Evolutionary conservation across 352 stramenopile genomes (phyloP).

Genomic region (Globisporangium parvum): DNA sequence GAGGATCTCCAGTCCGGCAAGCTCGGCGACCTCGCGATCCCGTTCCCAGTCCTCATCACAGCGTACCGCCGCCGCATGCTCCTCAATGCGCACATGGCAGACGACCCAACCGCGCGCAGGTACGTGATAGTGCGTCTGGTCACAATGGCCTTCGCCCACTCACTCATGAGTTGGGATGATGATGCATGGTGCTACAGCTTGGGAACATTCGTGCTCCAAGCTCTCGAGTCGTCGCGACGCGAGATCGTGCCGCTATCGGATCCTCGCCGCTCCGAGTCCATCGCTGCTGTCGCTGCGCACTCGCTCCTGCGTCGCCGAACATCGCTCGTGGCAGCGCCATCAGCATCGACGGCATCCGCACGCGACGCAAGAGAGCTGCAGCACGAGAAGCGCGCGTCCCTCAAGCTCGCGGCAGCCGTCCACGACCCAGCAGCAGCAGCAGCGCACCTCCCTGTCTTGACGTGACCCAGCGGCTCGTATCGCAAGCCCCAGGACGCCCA

Average conservation of each 20-base stretch:
- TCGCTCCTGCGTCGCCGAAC: conserved; percentile 6
- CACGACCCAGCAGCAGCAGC: too few species aligned
- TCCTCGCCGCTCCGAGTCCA: conserved; percentile 3
- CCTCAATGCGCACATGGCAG: conserved; percentile 79
- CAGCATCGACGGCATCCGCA: too few species aligned
- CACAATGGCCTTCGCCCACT: background rate
- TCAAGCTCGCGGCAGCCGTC: too few species aligned
- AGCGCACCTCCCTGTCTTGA: too few species aligned
- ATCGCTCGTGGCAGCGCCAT: background rate
- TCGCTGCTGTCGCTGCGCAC: background rate
- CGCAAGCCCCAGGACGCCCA: too few species aligned
- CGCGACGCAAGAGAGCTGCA: background rate
- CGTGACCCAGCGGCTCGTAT: too few species aligned
- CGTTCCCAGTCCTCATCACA: conserved; percentile 74
- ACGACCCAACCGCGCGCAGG: conserved; percentile 41
- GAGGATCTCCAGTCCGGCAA: conserved; percentile 72
- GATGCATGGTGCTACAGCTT: conserved; percentile 1
- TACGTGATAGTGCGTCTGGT: conserved; percentile 15
- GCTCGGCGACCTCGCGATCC: conserved; percentile 64
- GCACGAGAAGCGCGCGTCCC: too few species aligned
- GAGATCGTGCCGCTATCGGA: conserved; percentile 10
- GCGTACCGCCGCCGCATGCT: conserved; percentile 75
- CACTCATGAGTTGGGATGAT: background rate
- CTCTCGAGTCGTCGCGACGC: conserved; percentile 51
- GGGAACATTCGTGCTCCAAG: conserved; percentile 31